These are phyloP conservation scores for Saturnispora gosingensis DNA, from an alignment of 805 yeast genomes.

Conservation along the genomic window DNA sequence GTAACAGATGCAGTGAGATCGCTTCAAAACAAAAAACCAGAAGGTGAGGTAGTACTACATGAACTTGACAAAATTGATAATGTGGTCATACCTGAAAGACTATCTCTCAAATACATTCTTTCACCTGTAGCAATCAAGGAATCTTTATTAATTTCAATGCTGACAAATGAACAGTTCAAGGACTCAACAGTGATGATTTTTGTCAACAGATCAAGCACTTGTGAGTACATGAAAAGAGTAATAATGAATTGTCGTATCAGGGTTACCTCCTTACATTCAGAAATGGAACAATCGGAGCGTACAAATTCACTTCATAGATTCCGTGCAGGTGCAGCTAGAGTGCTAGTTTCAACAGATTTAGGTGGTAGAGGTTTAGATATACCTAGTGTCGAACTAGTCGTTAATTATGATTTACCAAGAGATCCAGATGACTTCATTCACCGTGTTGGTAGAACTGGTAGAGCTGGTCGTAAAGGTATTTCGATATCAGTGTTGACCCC, in stretches of 20 bases:
- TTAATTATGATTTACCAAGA: slow-evolving; percentile 73
- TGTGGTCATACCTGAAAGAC: slow-evolving; percentile 70
- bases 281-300: slow-evolving; percentile 89
- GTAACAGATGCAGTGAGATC: slow-evolving; percentile 86
- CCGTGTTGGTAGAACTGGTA: slow-evolving; percentile 93
- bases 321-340: slow-evolving; percentile 89
- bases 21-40: slow-evolving; percentile 46
- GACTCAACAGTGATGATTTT: slow-evolving; percentile 74
- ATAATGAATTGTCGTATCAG: slow-evolving; percentile 64
- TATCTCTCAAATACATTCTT: slow-evolving; percentile 57
- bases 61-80: slow-evolving; percentile 68
- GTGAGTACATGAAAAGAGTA: slow-evolving; percentile 77
- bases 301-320: slow-evolving; percentile 86
- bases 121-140: slow-evolving; percentile 87
- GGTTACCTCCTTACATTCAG: slow-evolving; percentile 87
- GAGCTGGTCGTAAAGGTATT: slow-evolving; percentile 90
- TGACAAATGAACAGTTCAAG: slow-evolving; percentile 52
- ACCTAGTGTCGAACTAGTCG: slow-evolving; percentile 67
- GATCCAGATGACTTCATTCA: slow-evolving; percentile 80
- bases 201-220: slow-evolving; percentile 84
- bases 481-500: slow-evolving; percentile 78
- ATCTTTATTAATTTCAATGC: slow-evolving; percentile 66
- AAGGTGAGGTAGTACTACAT: slow-evolving; percentile 54
- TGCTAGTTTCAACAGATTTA: slow-evolving; percentile 87
- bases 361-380: slow-evolving; percentile 88